Evolutionary conservation across 1,284 basidiomycete species (phyloP).

Genomic region (Malassezia globosa): DNA sequence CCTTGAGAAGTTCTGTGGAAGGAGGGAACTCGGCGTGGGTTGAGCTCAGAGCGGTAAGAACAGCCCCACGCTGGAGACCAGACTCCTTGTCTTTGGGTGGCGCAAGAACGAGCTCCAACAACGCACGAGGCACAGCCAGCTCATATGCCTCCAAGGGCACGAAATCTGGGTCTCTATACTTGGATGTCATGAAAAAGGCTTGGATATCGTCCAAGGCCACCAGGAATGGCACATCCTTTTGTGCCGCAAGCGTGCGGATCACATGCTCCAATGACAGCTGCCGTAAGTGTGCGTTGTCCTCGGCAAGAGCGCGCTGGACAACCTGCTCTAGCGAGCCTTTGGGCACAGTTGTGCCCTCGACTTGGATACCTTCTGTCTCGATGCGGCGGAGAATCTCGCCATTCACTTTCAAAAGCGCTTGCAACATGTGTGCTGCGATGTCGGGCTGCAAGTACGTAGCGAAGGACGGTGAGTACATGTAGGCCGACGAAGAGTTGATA

Average conservation of each 20-base stretch:
- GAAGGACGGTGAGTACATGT: constrained; percentile 63
- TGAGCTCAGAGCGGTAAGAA: constrained; percentile 27
- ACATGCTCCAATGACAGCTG: constrained; percentile 59
- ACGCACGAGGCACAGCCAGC: constrained; percentile 61
- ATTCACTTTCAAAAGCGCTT: constrained; percentile 47
- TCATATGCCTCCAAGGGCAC: constrained; percentile 63
- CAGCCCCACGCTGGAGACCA: constrained; percentile 18
- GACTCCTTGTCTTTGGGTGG: background rate
- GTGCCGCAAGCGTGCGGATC: constrained; percentile 58
- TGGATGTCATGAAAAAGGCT: constrained; percentile 60
- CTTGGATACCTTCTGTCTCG: constrained; percentile 9
- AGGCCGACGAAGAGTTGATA: constrained; percentile 66
- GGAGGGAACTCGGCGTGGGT: constrained; percentile 25
- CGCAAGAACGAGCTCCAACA: constrained; percentile 25
- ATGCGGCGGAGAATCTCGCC: constrained; percentile 18
- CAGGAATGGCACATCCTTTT: constrained; percentile 62
- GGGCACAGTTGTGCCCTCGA: constrained; percentile 18
- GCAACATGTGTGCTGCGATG: constrained; percentile 45
- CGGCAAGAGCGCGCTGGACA: constrained; percentile 8
- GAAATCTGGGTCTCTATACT: constrained; percentile 71
- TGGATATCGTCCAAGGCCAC: constrained; percentile 80
- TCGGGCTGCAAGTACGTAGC: constrained; percentile 68
- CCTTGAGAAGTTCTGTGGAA: constrained; percentile 23
- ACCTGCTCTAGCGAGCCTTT: constrained; percentile 20
- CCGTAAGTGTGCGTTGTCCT: constrained; percentile 8